Evolutionary conservation across 2,329 filamentous ascomycete genomes (phyloP).

Genomic region (Stemphylium vesicarium): DNA sequence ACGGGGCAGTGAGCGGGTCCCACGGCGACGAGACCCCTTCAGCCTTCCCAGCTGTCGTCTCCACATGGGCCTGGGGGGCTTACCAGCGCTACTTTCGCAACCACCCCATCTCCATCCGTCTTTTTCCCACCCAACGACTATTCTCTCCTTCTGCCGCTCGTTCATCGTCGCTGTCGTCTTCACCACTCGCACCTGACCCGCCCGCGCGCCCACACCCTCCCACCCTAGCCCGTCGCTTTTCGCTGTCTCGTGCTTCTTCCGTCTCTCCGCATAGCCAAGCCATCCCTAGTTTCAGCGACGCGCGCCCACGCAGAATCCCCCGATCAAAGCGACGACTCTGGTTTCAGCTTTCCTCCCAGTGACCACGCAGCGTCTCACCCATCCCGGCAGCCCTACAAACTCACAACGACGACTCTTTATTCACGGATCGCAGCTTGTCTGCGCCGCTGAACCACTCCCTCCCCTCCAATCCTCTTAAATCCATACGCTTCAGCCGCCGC

Average conservation of each 20-base stretch:
- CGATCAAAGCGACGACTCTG: slow-evolving; percentile 12
- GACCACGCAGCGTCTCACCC: slow-evolving; percentile 36
- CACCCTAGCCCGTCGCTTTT: neutral
- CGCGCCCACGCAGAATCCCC: slow-evolving; percentile 20
- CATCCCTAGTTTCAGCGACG: slow-evolving; percentile 31
- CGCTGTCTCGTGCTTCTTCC: slow-evolving; percentile 12
- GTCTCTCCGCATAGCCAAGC: slow-evolving; percentile 36
- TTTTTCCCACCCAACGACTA: neutral
- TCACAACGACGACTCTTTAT: slow-evolving; percentile 16
- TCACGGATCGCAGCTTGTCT: slow-evolving; percentile 20
- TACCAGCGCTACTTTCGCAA: slow-evolving; percentile 16
- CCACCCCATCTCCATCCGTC: neutral
- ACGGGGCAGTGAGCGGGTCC: slow-evolving; percentile 12
- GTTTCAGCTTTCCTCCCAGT: slow-evolving; percentile 26
- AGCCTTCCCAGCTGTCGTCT: slow-evolving; percentile 20
- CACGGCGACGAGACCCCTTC: slow-evolving; percentile 12
- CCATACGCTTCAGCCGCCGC: slow-evolving; percentile 40
- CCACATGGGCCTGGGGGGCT: slow-evolving; percentile 18
- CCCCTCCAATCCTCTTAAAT: slow-evolving; percentile 21
- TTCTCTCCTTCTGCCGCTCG: slow-evolving; percentile 6
- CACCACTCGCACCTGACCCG: too few relatives aligned
- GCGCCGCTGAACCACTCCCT: slow-evolving; percentile 12
- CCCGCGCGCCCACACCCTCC: neutral
- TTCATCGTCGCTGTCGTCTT: neutral
- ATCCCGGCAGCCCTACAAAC: slow-evolving; percentile 29